These are phyloP conservation scores for Lachancea thermotolerans DNA, from an alignment of 805 yeast genomes.

Conservation along the genomic window DNA sequence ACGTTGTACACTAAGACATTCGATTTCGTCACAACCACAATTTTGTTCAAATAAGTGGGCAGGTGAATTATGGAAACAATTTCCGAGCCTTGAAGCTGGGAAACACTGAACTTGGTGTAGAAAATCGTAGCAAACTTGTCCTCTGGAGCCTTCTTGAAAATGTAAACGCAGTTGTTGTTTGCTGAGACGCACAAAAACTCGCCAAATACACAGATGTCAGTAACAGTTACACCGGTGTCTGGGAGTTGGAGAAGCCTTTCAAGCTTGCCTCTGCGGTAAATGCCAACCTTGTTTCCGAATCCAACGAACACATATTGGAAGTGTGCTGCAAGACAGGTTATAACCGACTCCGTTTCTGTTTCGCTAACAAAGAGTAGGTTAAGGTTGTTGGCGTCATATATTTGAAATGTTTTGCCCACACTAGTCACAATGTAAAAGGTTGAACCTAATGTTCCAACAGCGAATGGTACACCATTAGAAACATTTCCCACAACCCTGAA, in stretches of 20 bases:
- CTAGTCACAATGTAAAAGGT: slow-evolving; percentile 83
- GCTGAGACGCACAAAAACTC: slow-evolving; percentile 61
- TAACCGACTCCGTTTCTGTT: slow-evolving; percentile 62
- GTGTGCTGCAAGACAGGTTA: slow-evolving; percentile 69
- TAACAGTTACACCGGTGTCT: slow-evolving; percentile 35
- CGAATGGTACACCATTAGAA: slow-evolving; percentile 78
- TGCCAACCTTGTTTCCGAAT: slow-evolving; percentile 62
- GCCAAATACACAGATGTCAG: slow-evolving; percentile 62
- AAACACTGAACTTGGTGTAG: slow-evolving; percentile 56
- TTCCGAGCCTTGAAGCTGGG: slow-evolving; percentile 56
- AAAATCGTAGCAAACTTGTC: slow-evolving; percentile 49
- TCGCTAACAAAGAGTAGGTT: slow-evolving; percentile 82
- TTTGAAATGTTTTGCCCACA: slow-evolving; percentile 86
- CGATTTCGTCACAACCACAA: slow-evolving; percentile 71
- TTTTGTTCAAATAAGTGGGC: slow-evolving; percentile 86
- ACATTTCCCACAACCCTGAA: slow-evolving; percentile 88
- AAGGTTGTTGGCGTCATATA: slow-evolving; percentile 83
- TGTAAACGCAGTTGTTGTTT: slow-evolving; percentile 38
- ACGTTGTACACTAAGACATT: slow-evolving; percentile 62
- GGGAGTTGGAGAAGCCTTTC: slow-evolving; percentile 33
- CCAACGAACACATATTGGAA: slow-evolving; percentile 79
- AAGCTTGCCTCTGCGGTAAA: slow-evolving; percentile 75
- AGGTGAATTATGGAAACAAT: slow-evolving; percentile 60
- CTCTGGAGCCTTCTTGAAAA: slow-evolving; percentile 40
- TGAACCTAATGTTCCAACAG: slow-evolving; percentile 81